Evolutionary conservation across 2,329 filamentous ascomycete species (phyloP).

Genomic region (Pyrenochaeta sp.): DNA sequence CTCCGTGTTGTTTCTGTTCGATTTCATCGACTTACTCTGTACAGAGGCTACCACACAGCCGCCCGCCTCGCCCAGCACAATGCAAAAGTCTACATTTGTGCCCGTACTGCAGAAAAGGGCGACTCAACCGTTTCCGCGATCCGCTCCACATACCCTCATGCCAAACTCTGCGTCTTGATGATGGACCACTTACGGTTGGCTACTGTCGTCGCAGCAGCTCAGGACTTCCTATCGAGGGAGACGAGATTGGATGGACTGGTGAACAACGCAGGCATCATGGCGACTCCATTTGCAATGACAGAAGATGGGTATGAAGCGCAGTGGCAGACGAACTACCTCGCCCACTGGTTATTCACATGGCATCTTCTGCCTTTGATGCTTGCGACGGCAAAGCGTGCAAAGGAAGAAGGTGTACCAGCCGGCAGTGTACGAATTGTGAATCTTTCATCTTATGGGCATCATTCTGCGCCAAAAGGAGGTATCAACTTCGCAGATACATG

Average conservation of each 20-base stretch:
- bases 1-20: slow-evolving; percentile 1
- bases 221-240: slow-evolving; percentile 30
- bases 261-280: slow-evolving; percentile 51
- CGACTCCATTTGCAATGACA: slow-evolving; percentile 41
- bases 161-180: slow-evolving; percentile 35
- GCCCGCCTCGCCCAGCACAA: slow-evolving; percentile 23
- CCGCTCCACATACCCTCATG: slow-evolving; percentile 33
- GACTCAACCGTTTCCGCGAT: slow-evolving; percentile 47
- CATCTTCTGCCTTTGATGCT: slow-evolving; percentile 46
- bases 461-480: slow-evolving; percentile 11
- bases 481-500: slow-evolving; percentile 17
- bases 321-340: slow-evolving; percentile 58
- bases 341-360: slow-evolving; percentile 54
- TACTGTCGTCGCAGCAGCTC: slow-evolving; percentile 44
- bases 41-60: slow-evolving; percentile 26
- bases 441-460: slow-evolving; percentile 20
- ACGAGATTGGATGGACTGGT: slow-evolving; percentile 51
- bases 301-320: slow-evolving; percentile 56
- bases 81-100: slow-evolving; percentile 38
- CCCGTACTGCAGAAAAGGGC: slow-evolving; percentile 53
- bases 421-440: slow-evolving; percentile 36
- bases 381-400: slow-evolving; percentile 23
- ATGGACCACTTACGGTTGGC: slow-evolving; percentile 48
- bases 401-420: slow-evolving; percentile 31
- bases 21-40: not conserved